Base-by-base conservation (phyloP, 2,329 filamentous ascomycete species). In the Purpureocillium lavendulum region DNA sequence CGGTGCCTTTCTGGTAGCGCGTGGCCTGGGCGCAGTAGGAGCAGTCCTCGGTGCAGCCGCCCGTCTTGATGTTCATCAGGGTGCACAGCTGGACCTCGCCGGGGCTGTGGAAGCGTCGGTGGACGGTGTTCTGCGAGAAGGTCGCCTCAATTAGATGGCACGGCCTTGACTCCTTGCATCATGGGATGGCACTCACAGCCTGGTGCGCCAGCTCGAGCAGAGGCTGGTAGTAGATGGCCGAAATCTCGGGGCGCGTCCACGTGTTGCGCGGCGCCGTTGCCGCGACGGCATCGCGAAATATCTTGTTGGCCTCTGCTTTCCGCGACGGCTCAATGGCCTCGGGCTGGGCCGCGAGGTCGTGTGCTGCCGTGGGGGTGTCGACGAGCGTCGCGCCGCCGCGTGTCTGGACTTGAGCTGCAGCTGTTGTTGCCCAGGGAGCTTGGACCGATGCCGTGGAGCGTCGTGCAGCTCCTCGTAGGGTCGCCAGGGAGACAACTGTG, bases 1-100 rank as follows among this genome's bases (percentile, higher is more conserved):
- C 86, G 4, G 88, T 80, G 31, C 84, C 85, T 30, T 86, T 70
- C 42, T 74, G 64, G 72, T 94, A 83, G 18, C 85, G 82, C 6
- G 85, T 87, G 4, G 87, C 89, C 62, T 94, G 87, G 3, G 87
- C 85, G 61, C 87, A 94, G 75, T 95, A 95, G 17, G 83, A 87
- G 66, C 88, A 95, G 63, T 95, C 88, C 61, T 94, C 88, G 51
- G 79, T 87, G 65, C 88, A 95, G 35, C 88, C 88, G 40, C 88
- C 88, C 8, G 87, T 94, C 60, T 95, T 95, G 70, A 95, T 95
- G 70, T 94, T 94, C 85, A 94, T 94, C 42, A 95, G 71, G 0
- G 88, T 95, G 68, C 88, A 95, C 64, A 94, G 83, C 63, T 95
- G 88, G 46, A 95, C 86, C 21, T 86, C 81, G 35, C 80, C 72